Evolutionary conservation across 2,329 filamentous ascomycete genomes (phyloP).

Genomic region (Penicillium sp.): DNA sequence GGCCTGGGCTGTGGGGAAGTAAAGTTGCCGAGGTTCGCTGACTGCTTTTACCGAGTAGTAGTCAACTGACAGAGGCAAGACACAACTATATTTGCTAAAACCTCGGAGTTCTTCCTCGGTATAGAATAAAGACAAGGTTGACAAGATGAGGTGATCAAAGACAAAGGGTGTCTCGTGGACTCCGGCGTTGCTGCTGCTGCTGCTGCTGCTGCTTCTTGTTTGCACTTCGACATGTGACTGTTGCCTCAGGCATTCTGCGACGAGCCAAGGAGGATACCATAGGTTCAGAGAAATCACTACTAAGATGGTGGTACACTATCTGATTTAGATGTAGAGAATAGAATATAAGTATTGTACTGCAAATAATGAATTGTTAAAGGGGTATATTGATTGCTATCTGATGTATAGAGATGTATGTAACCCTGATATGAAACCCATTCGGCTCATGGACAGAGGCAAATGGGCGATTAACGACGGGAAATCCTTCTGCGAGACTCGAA

Average conservation of each 20-base stretch:
- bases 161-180: not conserved
- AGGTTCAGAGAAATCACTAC: too few species aligned
- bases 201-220: not conserved
- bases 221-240: not conserved
- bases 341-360: too few species aligned
- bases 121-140: not conserved
- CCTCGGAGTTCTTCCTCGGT: not conserved
- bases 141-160: not conserved
- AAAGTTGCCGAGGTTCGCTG: constrained; percentile 38
- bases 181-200: not conserved
- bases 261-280: too few species aligned
- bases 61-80: not conserved
- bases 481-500: constrained; percentile 47
- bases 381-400: too few species aligned
- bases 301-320: not conserved
- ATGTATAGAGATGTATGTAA: too few species aligned
- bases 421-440: constrained; percentile 56
- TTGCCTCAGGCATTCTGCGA: too few species aligned
- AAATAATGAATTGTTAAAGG: too few species aligned
- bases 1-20: constrained; percentile 31
- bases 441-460: constrained; percentile 51
- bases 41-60: constrained; percentile 3
- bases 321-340: too few species aligned
- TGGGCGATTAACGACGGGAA: constrained; percentile 57
- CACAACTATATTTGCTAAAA: not conserved